phyloP scores from a whole-genome alignment of 306 rosid genomes.

The Pueraria montana region DNA sequence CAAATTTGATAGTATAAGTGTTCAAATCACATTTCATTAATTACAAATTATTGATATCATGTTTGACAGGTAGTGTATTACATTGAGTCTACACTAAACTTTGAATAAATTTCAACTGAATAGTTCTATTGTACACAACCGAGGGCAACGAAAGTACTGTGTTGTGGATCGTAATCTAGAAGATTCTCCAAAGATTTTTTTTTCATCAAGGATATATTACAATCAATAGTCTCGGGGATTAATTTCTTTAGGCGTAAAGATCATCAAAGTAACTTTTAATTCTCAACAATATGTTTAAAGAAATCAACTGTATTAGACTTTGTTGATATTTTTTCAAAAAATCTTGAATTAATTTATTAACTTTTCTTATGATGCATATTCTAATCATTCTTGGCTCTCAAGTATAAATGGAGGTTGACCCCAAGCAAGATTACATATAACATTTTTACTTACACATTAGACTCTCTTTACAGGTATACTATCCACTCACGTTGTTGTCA shows the following conservation, averaged over 20 bases:
- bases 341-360: neutral
- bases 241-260: no score
- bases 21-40: neutral
- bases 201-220: no score
- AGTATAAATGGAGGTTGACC: neutral
- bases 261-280: no score
- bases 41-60: no score
- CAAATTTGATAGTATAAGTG: neutral
- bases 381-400: neutral
- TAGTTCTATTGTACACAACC: neutral
- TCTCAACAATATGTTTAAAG: no score
- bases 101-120: neutral
- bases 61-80: neutral
- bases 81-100: neutral
- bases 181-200: neutral
- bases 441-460: neutral
- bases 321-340: no score
- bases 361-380: neutral
- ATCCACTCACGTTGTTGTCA: constrained; percentile 8
- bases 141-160: neutral
- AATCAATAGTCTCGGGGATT: no score
- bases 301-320: no score
- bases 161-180: neutral
- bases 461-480: constrained; percentile 4
- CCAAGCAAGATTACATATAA: neutral